A percentile compares a stretch with the other conserved stretches of the same genome.
Evolutionary conservation across 73 alveolate genomes (phyloP).

Genomic region (Blepharisma stoltei): DNA sequence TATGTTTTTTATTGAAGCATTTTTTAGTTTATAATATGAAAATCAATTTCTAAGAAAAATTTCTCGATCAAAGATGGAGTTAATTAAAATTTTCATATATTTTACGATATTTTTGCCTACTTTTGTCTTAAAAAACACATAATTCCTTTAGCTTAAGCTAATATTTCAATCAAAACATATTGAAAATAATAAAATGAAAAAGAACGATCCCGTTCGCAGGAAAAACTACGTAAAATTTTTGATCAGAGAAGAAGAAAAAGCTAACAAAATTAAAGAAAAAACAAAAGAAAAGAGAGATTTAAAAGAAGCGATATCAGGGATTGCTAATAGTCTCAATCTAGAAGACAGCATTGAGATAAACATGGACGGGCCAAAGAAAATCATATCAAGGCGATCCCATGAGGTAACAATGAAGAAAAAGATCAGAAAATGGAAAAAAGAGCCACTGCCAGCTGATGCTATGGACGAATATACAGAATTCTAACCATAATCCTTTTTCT

Average conservation of each 20-base stretch:
- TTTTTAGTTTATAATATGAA: no score
- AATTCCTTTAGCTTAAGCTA: no score
- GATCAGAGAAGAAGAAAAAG: background rate
- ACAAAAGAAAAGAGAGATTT: slow-evolving; percentile 2
- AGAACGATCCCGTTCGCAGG: slow-evolving; percentile 12
- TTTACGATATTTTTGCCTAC: no score
- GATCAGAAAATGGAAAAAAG: slow-evolving; percentile 18
- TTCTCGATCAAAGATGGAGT: no score
- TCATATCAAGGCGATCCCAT: slow-evolving; percentile 24
- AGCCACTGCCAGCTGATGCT: slow-evolving; percentile 2
- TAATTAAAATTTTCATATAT: no score
- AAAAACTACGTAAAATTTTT: background rate
- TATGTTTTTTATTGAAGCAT: no score
- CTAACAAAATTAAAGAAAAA: background rate
- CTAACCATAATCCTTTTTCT: no score
- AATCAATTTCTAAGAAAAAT: no score
- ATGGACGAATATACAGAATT: background rate
- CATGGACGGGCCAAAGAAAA: slow-evolving; percentile 29
- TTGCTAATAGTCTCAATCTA: background rate
- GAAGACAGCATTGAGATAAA: slow-evolving; percentile 9
- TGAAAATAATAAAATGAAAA: slow-evolving; percentile 1
- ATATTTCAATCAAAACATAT: no score
- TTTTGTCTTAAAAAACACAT: no score
- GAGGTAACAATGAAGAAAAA: slow-evolving; percentile 14
- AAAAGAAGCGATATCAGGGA: slow-evolving; percentile 12